Percentiles rank a stretch among this genome's conserved stretches.
These are phyloP conservation scores for Lathyrus sativus DNA, from an alignment of 306 rosid genomes.

Conservation along the genomic window DNA sequence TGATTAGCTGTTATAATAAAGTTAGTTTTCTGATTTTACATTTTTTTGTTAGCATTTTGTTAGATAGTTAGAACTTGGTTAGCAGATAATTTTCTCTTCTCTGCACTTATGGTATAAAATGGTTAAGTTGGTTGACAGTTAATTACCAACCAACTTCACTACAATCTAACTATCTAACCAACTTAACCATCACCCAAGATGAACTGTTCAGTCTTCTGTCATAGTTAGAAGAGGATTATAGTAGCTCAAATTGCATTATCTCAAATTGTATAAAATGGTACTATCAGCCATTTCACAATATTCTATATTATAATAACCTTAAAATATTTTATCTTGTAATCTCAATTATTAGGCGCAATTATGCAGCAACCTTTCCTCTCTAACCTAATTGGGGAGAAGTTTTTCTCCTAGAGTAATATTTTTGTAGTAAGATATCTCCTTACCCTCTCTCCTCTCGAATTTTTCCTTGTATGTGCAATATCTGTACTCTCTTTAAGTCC, in stretches of 20 bases:
- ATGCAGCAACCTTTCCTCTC: slow-evolving; percentile 3
- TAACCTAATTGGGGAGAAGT: background rate
- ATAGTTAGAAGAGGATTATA: slow-evolving; percentile 9
- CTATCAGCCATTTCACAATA: slow-evolving; percentile 19
- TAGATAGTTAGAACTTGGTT: too few relatives aligned
- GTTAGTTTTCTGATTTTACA: background rate
- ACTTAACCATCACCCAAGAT: too few relatives aligned
- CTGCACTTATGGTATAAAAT: too few relatives aligned
- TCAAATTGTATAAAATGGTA: background rate
- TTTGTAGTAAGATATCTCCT: background rate
- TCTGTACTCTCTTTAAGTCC: background rate
- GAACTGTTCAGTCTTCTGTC: too few relatives aligned
- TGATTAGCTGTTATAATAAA: background rate
- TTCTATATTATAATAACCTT: background rate
- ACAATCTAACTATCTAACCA: too few relatives aligned
- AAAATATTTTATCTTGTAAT: slow-evolving; percentile 11
- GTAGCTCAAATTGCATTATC: slow-evolving; percentile 20
- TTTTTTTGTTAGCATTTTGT: background rate
- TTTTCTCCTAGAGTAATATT: slow-evolving; percentile 4
- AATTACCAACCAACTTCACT: too few relatives aligned
- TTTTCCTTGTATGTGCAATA: background rate
- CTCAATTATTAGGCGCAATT: background rate
- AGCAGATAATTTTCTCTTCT: too few relatives aligned
- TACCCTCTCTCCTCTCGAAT: background rate
- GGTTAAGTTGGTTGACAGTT: too few relatives aligned